Base-by-base conservation (phyloP, 2,329 filamentous ascomycete species). In the Epichloe gansuensis region DNA sequence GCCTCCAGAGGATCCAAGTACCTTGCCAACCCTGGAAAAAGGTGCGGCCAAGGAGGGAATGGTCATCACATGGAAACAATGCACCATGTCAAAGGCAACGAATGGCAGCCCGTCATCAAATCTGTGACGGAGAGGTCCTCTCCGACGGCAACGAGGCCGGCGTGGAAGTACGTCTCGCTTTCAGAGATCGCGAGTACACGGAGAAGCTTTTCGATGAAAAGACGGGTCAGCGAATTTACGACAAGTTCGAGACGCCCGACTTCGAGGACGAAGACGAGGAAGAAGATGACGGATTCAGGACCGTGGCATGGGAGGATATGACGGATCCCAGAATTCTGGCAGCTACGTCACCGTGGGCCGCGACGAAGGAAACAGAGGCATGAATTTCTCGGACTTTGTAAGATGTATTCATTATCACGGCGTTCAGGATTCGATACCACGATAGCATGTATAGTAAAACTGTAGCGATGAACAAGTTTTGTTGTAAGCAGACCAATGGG, bases 171-270 rank as follows among this genome's bases (percentile, higher is more conserved):
- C 72, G 76, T 11, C 75, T 95, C 3, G 88, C 89, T 2, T 76
- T 76, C 56, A 78, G 86, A 31, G 86, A 94, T 62, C 72, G 84
- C 47, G 68, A 76, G 12, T 67, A 75, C 5, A 78, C 75, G 51
- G 72, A 82, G 56, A 83, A 78, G 60, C 65, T 69, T 17, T 82
- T 82, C 57, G 82, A 91, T 59, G 75, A 81, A 11, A 69, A 77
- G 41, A 83, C 85, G 0, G 89, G 88, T 0, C 74, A 85, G 56
- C 77, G 88, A 9, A 68, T 88, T 9, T 95, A 91, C 60, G 82
- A 78, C 56, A 86, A 83, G 54, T 93, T 94, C 58, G 88, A 94
- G 60, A 82, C 82, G 59, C 84, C 85, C 0, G 78, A 79, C 11
- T 71, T 80, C 7, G 76, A 82, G 6, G 81, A 82, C 0, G 77